Evolutionary conservation across 495 filamentous ascomycete species (phyloP).

Genomic region (Diplogelasinospora grovesii): DNA sequence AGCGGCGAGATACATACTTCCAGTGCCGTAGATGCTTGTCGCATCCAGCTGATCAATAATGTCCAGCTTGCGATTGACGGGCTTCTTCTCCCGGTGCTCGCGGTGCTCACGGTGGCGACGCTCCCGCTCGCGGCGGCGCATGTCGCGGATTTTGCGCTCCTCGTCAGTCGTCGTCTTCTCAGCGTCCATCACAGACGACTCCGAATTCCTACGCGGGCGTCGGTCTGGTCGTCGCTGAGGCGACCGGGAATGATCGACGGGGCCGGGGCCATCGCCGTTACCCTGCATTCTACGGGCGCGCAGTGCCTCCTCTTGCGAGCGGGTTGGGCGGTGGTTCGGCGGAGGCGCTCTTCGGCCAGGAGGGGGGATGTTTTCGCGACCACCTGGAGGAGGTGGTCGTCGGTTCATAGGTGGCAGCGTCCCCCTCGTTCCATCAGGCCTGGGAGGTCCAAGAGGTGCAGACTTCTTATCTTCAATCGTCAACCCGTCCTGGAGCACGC

Average conservation of each 20-base stretch:
- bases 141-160: slow-evolving; percentile 67
- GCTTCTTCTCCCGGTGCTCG: slow-evolving; percentile 54
- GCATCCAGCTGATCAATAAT: slow-evolving; percentile 97
- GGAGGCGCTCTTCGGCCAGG: slow-evolving; percentile 33
- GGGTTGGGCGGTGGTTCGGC: slow-evolving; percentile 50
- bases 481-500: slow-evolving; percentile 39
- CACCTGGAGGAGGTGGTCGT: slow-evolving; percentile 31
- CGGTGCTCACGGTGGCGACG: slow-evolving; percentile 52
- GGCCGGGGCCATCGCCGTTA: slow-evolving; percentile 24
- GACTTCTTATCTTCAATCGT: slow-evolving; percentile 36
- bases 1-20: slow-evolving; percentile 58
- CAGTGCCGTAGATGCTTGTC: slow-evolving; percentile 92
- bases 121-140: slow-evolving; percentile 66
- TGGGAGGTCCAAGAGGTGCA: slow-evolving; percentile 25
- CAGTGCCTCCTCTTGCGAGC: slow-evolving; percentile 56
- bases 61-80: slow-evolving; percentile 63
- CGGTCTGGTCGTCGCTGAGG: slow-evolving; percentile 37
- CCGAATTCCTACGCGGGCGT: slow-evolving; percentile 80
- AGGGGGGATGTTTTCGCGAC: slow-evolving; percentile 47
- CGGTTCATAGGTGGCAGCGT: slow-evolving; percentile 30
- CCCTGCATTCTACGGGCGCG: slow-evolving; percentile 37
- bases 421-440: slow-evolving; percentile 30
- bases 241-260: slow-evolving; percentile 28
- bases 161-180: slow-evolving; percentile 62
- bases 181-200: slow-evolving; percentile 77